Conservation (phyloP, 2,329 filamentous ascomycete genomes). For the Ceratocystis colombiana region DNA sequence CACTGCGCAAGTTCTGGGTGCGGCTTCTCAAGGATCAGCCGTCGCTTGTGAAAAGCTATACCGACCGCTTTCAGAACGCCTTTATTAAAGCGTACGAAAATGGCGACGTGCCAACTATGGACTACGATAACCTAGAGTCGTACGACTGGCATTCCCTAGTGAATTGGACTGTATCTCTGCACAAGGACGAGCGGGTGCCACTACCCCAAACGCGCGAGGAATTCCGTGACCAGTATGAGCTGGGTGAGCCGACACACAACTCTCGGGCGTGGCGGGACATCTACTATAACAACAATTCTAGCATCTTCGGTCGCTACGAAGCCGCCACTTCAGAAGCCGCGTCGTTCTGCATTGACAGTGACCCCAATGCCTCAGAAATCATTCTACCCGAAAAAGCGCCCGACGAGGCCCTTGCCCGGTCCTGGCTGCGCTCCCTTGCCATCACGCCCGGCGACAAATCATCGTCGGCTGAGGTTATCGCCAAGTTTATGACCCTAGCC, state of each 20-base stretch:
- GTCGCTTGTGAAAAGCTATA: constrained; percentile 30
- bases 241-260: constrained; percentile 29
- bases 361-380: background rate
- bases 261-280: constrained; percentile 44
- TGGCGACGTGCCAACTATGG: constrained; percentile 49
- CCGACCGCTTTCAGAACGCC: constrained; percentile 52
- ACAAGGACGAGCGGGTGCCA: constrained; percentile 23
- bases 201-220: constrained; percentile 16
- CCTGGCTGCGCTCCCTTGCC: constrained; percentile 52
- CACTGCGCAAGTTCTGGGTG: constrained; percentile 49
- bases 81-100: constrained; percentile 58
- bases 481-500: constrained; percentile 44
- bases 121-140: constrained; percentile 51
- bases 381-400: constrained; percentile 22
- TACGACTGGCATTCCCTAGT: constrained; percentile 62
- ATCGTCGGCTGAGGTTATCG: constrained; percentile 39
- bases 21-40: constrained; percentile 34
- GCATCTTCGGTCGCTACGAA: constrained; percentile 49
- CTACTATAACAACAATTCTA: constrained; percentile 46
- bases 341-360: constrained; percentile 29
- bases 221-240: constrained; percentile 19
- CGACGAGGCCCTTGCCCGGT: constrained; percentile 41
- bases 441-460: constrained; percentile 44
- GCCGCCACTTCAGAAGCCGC: constrained; percentile 43
- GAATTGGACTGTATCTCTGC: constrained; percentile 52